phyloP scores from a whole-genome alignment of 768 basidiomycete genomes.

The Xerocomellus intermedius region DNA sequence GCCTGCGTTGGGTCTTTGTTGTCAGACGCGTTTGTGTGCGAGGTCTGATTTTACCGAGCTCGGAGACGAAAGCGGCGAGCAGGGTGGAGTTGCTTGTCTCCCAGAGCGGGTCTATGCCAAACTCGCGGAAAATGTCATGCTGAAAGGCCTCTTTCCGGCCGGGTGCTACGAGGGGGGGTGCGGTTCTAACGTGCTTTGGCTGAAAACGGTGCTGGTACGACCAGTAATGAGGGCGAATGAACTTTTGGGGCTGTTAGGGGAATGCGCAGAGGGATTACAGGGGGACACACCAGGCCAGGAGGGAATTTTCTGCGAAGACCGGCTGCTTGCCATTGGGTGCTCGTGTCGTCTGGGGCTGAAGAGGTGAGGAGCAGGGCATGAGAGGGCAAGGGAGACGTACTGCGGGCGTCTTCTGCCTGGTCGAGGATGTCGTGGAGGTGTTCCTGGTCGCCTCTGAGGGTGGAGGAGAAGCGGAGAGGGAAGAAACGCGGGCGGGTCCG shows the following conservation, averaged over 20 bases:
- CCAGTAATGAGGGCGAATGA: constrained; percentile 47
- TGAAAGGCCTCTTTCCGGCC: constrained; percentile 49
- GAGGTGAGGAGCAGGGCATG: neutral
- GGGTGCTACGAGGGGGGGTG: constrained; percentile 53
- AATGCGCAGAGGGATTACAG: neutral
- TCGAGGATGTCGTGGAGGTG: constrained; percentile 24
- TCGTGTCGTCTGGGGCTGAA: constrained; percentile 7
- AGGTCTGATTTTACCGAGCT: constrained; percentile 79
- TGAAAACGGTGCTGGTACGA: constrained; percentile 38
- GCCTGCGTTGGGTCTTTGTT: constrained; percentile 68
- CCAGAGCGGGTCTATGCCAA: constrained; percentile 70
- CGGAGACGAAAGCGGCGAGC: constrained; percentile 57
- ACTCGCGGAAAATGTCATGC: constrained; percentile 68
- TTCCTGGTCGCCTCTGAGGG: constrained; percentile 25
- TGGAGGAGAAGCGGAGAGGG: constrained; percentile 9
- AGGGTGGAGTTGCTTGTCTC: constrained; percentile 61
- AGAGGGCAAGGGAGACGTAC: neutral
- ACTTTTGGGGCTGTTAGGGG: constrained; percentile 30
- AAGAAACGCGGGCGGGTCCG: constrained; percentile 3
- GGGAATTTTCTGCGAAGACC: constrained; percentile 30
- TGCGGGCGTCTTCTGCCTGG: constrained; percentile 23
- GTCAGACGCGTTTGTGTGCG: constrained; percentile 72
- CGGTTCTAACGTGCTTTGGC: constrained; percentile 17
- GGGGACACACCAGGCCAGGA: constrained; percentile 18
- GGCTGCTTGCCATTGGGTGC: constrained; percentile 20